Base-by-base conservation (phyloP, 257 asterid genomes). In the Gentiana dahurica region DNA sequence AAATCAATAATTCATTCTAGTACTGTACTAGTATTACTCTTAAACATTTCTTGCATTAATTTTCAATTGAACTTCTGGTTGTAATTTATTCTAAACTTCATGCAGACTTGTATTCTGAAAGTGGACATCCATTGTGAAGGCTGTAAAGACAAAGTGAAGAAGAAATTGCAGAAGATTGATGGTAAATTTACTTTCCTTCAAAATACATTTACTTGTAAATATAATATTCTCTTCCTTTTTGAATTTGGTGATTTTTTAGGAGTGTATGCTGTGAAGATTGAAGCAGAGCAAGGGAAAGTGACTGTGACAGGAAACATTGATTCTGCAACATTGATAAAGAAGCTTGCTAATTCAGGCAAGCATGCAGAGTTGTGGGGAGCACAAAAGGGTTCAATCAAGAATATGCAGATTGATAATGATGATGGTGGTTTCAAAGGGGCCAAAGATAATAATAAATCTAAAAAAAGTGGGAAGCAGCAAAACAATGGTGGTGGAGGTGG, bases 121-220 rank as follows among this genome's bases (percentile, higher is more conserved):
- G 94, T 84, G 68, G 65, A 69, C 46, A 74, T 84, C 69, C 85
- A 84, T 74, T 84, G 94, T 63, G 89, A 81, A 33, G 94, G 94
- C 4, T 84, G 94, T 65, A 71, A 67, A 67, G 75, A 81, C 13
- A 84, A 84, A 71, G 78, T 81, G 64, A 75, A 67, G 24, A 81
- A 81, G 79, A 74, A 55, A 71, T 61, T 84, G 59, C 78, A 68
- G 75, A 81, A 84, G 65, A 72, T 79, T 68, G 78, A 84, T 38
- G 94, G 94, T 84, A 37, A 54, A 70, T 10, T n/a, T 10, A 13
- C 59, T 8, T 8, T 43, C n/a, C 36, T 9, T 24, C 12, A 5
- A 7, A 47, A 6, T 34, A 33, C 9, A 10, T 24, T 24, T 24
- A 24, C 24, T 24, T 24, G 41, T 56, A 33, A 7, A 34, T 24